These are phyloP conservation scores for Colletotrichum liaoningense DNA, from an alignment of 2,329 filamentous ascomycete genomes.

Conservation along the genomic window DNA sequence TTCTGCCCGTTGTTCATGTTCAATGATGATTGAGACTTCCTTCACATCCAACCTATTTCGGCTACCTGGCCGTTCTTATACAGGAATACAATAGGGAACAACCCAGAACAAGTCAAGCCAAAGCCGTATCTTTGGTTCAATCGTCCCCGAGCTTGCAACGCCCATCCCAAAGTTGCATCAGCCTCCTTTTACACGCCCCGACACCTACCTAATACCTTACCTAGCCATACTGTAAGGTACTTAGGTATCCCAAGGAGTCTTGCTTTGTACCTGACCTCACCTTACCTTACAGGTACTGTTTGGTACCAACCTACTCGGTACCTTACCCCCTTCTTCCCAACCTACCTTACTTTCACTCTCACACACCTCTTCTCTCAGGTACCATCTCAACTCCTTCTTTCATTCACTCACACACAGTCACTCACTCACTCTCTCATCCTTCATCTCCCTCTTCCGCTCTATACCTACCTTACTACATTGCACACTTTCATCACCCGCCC, in stretches of 20 bases:
- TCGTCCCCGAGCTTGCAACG: neutral
- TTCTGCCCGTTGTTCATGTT: neutral
- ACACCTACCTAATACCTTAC: neutral
- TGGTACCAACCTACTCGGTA: neutral
- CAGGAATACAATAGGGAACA: constrained; percentile 9
- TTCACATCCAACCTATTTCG: constrained; percentile 2
- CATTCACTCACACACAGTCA: neutral
- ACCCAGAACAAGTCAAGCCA: constrained; percentile 1
- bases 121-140: neutral
- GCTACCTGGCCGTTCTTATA: neutral
- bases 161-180: constrained; percentile 22
- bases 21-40: neutral
- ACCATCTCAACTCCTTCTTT: neutral
- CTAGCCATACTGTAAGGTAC: neutral
- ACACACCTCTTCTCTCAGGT: neutral
- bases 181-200: constrained; percentile 1
- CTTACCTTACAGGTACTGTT: neutral
- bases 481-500: constrained; percentile 7
- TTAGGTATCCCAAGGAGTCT: neutral
- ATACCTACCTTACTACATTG: neutral
- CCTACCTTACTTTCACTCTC: neutral
- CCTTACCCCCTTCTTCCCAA: neutral
- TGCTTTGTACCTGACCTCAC: neutral
- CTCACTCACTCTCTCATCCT: neutral
- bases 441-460: neutral